Evolutionary conservation across 805 yeast species (phyloP).

Genomic region (Saturnispora gosingensis): DNA sequence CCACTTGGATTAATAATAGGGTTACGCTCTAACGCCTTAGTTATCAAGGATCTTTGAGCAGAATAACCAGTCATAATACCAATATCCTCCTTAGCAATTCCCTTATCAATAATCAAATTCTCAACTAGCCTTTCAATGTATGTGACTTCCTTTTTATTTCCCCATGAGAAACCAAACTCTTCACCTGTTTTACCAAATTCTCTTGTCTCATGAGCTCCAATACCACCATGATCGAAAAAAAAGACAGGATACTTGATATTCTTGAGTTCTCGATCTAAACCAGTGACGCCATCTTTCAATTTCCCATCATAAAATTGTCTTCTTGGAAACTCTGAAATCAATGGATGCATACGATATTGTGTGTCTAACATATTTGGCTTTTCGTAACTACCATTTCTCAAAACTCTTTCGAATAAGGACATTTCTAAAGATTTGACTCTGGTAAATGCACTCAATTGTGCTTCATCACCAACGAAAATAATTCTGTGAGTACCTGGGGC

Average conservation of each 20-base stretch:
- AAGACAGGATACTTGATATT: conserved; percentile 46
- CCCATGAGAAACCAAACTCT: conserved; percentile 48
- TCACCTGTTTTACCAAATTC: conserved; percentile 34
- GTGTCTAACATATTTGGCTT: conserved; percentile 61
- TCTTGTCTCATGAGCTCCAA: conserved; percentile 34
- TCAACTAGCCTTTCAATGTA: conserved; percentile 39
- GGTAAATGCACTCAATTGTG: conserved; percentile 63
- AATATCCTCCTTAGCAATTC: conserved; percentile 40
- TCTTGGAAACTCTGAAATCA: conserved; percentile 79
- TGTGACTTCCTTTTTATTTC: conserved; percentile 45
- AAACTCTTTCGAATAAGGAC: conserved; percentile 60
- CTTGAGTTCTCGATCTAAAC: conserved; percentile 36
- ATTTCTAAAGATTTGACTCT: conserved; percentile 57
- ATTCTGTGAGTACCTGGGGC: conserved; percentile 58
- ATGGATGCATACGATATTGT: conserved; percentile 97
- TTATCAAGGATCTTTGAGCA: conserved; percentile 59
- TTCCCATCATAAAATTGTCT: conserved; percentile 62
- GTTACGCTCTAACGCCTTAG: conserved; percentile 41
- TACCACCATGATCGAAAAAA: conserved; percentile 51
- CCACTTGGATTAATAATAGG: conserved; percentile 46
- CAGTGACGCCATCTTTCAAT: conserved; percentile 62
- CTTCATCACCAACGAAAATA: conserved; percentile 71
- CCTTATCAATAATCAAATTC: conserved; percentile 44
- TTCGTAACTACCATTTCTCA: conserved; percentile 50
- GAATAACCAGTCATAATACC: conserved; percentile 71